Evolutionary conservation across 768 basidiomycete genomes (phyloP).

Genomic region (Amanita muscaria): DNA sequence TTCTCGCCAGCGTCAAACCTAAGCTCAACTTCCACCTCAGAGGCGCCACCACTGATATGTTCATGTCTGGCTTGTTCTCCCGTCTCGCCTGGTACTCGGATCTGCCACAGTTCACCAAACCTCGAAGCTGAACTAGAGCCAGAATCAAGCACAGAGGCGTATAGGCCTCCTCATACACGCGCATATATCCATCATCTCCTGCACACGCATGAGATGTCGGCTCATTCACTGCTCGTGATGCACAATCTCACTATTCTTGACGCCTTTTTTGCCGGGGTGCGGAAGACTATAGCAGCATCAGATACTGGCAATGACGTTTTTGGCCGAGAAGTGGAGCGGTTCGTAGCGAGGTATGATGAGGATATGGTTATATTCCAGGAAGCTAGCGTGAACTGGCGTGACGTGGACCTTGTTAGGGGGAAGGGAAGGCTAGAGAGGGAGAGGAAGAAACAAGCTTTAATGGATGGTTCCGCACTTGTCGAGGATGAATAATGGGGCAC

Average conservation of each 20-base stretch:
- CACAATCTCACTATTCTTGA: constrained; percentile 71
- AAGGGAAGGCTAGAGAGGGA: constrained; percentile 69
- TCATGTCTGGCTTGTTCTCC: constrained; percentile 53
- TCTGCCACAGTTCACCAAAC: constrained; percentile 41
- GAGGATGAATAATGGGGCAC: too few species aligned
- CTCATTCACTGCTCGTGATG: constrained; percentile 62
- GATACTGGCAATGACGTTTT: constrained; percentile 17
- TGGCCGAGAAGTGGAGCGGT: constrained; percentile 39
- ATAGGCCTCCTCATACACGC: constrained; percentile 31
- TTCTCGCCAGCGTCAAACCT: constrained; percentile 17
- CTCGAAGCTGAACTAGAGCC: constrained; percentile 14
- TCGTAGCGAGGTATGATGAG: constrained; percentile 45
- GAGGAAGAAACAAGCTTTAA: constrained; percentile 32
- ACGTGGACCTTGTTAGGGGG: constrained; percentile 62
- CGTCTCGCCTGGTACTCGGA: constrained; percentile 20
- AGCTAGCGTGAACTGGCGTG: constrained; percentile 50
- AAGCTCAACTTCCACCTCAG: too few species aligned
- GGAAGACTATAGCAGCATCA: constrained; percentile 23
- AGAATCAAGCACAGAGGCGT: neutral
- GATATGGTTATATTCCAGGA: constrained; percentile 35
- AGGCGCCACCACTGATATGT: constrained; percentile 21
- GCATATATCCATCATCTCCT: constrained; percentile 82
- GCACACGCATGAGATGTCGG: constrained; percentile 86
- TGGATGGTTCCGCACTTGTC: too few species aligned
- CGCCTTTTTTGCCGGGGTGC: constrained; percentile 52